phyloP scores from a whole-genome alignment of 805 yeast species.

The Lachancea fermentati region DNA sequence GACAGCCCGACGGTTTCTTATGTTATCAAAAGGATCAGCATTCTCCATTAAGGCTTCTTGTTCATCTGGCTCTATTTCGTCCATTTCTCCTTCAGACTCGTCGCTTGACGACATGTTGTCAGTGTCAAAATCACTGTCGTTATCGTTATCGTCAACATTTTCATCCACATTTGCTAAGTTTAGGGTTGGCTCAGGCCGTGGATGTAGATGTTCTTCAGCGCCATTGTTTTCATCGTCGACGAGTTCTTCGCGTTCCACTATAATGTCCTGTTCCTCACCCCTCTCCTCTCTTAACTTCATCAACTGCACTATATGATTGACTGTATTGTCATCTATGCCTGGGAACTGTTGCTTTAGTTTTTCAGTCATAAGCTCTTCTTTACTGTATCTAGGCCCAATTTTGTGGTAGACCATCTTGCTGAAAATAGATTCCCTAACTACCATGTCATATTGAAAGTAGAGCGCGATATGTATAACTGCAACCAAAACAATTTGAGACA shows the following conservation, averaged over 20 bases:
- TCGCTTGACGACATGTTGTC: background rate
- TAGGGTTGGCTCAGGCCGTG: too few relatives aligned
- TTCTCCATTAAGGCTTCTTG: constrained; percentile 17
- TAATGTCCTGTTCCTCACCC: constrained; percentile 10
- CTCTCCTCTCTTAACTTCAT: constrained; percentile 28
- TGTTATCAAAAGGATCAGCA: constrained; percentile 15
- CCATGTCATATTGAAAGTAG: constrained; percentile 64
- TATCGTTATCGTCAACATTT: constrained; percentile 4
- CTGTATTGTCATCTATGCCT: constrained; percentile 29
- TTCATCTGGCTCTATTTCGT: constrained; percentile 20
- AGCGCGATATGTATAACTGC: constrained; percentile 41
- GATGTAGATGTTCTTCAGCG: too few relatives aligned
- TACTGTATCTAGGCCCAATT: constrained; percentile 44
- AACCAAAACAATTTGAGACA: constrained; percentile 36
- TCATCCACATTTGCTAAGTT: constrained; percentile 3
- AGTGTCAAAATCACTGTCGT: constrained; percentile 3
- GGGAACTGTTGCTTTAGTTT: constrained; percentile 30
- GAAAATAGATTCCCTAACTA: constrained; percentile 65
- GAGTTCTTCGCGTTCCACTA: constrained; percentile 6
- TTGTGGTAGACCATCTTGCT: constrained; percentile 48
- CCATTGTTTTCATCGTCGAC: too few relatives aligned
- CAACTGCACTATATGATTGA: constrained; percentile 24
- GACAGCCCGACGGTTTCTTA: constrained; percentile 23
- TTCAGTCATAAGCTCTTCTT: constrained; percentile 24
- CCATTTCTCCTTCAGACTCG: constrained; percentile 23